Evolutionary conservation across 768 basidiomycete genomes (phyloP), one percentile per base, ranked within the genome.

Genomic region (Podaxis sp.): DNA sequence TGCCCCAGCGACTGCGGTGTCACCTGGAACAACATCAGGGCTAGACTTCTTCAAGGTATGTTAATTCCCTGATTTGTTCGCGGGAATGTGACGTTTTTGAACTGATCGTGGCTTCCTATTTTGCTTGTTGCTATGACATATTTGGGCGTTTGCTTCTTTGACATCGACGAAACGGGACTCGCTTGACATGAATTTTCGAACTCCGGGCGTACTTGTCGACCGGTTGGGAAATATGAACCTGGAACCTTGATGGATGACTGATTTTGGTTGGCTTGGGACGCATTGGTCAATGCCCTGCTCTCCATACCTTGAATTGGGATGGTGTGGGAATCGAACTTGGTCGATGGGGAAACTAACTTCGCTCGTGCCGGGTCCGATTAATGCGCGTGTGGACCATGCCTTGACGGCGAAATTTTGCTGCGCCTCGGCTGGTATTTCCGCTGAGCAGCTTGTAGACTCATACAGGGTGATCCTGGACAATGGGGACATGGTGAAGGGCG

Each of bases 401-500:
- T 33, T 33, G 2, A 33, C 30, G 30, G 8, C 30, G 30, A 7
- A 50, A 50, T 28, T 24, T 12, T 50, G 13, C 22, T 24, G 26
- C 12, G 20, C 10, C 11, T 41, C 4, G 40, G 15, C 40, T 41
- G 2, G 40, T 11, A 17, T 22, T 46, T 26, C 22, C 20, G 12
- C 12, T 50, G 26, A 50, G 3, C 12, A 69, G 69, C 60, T 76
- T 30, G 59, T 69, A 36, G 66, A 73, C 33, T 67, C 71, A n/a
- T 76, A 76, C 66, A 68, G 66, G 46, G 66, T 69, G 60, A 69
- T 79, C 62, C 68, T 77, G 2, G 75, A 75, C 41, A 69, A 66
- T 28, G 67, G 66, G 13, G 68, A 71, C 48, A 55, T 60, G 17
- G 44, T 72, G 13, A 61, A 48, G 20, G 49, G 60, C 20, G 46